Percentiles rank a stretch among this genome's conserved stretches.
Conservation (phyloP, 768 basidiomycete genomes). For the Stropharia rugosoannulata region DNA sequence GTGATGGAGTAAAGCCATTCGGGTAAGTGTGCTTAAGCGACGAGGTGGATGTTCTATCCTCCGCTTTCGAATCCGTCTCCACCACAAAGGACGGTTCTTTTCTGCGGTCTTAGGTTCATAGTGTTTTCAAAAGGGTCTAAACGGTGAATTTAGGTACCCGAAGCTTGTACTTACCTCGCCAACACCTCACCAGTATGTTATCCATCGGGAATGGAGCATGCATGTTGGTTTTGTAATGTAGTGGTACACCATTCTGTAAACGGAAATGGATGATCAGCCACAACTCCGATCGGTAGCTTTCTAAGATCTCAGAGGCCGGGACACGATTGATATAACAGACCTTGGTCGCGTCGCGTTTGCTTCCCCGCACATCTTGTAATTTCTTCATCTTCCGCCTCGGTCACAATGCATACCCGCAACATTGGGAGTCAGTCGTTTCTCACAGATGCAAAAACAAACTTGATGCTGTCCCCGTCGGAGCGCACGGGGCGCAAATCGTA, state of each 20-base stretch:
- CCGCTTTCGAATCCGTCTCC: too few species aligned
- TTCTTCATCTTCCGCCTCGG: neutral
- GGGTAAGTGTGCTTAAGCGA: neutral
- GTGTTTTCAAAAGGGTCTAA: too few species aligned
- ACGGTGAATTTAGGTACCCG: too few species aligned
- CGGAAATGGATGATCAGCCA: too few species aligned
- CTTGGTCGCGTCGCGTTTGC: neutral
- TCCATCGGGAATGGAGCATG: neutral
- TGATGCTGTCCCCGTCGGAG: constrained; percentile 15
- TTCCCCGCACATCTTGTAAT: neutral
- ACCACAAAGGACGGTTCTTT: too few species aligned
- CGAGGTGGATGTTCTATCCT: too few species aligned
- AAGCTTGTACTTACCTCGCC: neutral
- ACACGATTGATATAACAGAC: neutral
- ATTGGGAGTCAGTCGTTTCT: constrained; percentile 3
- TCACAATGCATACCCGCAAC: constrained; percentile 1
- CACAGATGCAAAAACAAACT: constrained; percentile 3
- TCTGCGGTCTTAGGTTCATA: too few species aligned
- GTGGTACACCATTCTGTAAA: too few species aligned
- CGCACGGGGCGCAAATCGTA: constrained; percentile 25
- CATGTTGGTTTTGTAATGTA: too few species aligned
- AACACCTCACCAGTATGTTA: neutral
- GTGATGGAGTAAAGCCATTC: constrained; percentile 4
- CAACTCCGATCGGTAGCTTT: too few species aligned
- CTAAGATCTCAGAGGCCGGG: too few species aligned